Base-by-base conservation (phyloP, 768 basidiomycete species). In the Plicaturopsis crispa region DNA sequence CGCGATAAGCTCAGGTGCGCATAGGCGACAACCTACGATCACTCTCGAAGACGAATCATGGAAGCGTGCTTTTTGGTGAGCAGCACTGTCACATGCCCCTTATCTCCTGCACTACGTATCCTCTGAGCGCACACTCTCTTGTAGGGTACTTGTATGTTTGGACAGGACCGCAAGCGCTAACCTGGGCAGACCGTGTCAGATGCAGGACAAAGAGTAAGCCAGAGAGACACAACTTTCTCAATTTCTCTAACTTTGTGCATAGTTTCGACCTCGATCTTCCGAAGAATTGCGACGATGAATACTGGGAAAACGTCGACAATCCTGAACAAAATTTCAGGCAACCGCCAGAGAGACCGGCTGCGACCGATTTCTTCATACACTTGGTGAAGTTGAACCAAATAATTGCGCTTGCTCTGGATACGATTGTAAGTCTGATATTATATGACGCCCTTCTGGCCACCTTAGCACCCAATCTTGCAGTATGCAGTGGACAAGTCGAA, bases 231-330 rank as follows among this genome's bases (percentile, higher is more conserved):
- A n/a, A n/a, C n/a, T n/a, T n/a, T n/a, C n/a, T n/a, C n/a, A n/a
- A n/a, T n/a, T n/a, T n/a, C n/a, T n/a, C n/a, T 3, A 12, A 20
- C 21, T 14, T 37, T 32, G 34, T 30, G 30, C 8, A 35, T 31
- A 77, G 76, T 44, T 72, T 76, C 37, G 76, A 79, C 39, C 59
- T 70, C 6, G 73, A 74, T 24, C 61, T 65, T 11, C 75, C 77
- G 4, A 49, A 67, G 2, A 71, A 73, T 5, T 70, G 74, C 6
- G 77, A 79, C 37, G 76, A 79, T 46, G 75, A 76, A 31, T 77
- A 68, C 36, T 78, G 75, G 64, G 55, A n/a, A n/a, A n/a, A n/a
- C n/a, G 63, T 56, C 16, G n/a, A n/a, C n/a, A n/a, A n/a, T n/a
- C n/a, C n/a, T n/a, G n/a, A n/a, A n/a, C n/a, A n/a, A n/a, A 39